Evolutionary conservation across 305 asterid species (phyloP).

Genomic region (Fraxinus angustifolia): DNA sequence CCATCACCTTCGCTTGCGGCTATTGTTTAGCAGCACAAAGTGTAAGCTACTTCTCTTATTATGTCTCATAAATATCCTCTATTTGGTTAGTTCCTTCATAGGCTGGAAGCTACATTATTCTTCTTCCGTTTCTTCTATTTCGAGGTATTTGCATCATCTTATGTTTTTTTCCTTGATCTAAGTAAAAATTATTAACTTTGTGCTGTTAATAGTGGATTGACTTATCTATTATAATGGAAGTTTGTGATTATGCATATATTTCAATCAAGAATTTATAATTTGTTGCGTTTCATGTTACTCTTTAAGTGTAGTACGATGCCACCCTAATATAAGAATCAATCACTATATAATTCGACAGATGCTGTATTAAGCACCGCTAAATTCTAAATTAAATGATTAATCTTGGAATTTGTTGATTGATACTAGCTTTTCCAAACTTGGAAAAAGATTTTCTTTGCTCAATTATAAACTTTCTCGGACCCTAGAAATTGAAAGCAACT

Average conservation of each 20-base stretch:
- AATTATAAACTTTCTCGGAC: background rate
- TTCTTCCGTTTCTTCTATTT: slow-evolving; percentile 37
- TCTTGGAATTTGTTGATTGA: background rate
- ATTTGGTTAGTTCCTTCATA: slow-evolving; percentile 41
- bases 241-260: background rate
- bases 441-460: background rate
- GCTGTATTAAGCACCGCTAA: background rate
- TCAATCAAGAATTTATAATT: background rate
- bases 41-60: slow-evolving; percentile 37
- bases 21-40: slow-evolving; percentile 35
- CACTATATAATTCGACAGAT: background rate
- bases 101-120: slow-evolving; percentile 47
- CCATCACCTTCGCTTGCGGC: slow-evolving; percentile 42
- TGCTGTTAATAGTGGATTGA: background rate
- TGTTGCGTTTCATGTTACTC: background rate
- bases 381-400: background rate
- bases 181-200: background rate
- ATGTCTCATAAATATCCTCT: slow-evolving; percentile 23
- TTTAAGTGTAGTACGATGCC: background rate
- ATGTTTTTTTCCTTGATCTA: slow-evolving; percentile 3
- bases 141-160: slow-evolving; percentile 28
- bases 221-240: background rate
- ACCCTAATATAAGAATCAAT: background rate
- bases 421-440: background rate
- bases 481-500: background rate